These are phyloP conservation scores for Neofusicoccum sp. DNA, from an alignment of 2,329 filamentous ascomycete species.

Conservation along the genomic window DNA sequence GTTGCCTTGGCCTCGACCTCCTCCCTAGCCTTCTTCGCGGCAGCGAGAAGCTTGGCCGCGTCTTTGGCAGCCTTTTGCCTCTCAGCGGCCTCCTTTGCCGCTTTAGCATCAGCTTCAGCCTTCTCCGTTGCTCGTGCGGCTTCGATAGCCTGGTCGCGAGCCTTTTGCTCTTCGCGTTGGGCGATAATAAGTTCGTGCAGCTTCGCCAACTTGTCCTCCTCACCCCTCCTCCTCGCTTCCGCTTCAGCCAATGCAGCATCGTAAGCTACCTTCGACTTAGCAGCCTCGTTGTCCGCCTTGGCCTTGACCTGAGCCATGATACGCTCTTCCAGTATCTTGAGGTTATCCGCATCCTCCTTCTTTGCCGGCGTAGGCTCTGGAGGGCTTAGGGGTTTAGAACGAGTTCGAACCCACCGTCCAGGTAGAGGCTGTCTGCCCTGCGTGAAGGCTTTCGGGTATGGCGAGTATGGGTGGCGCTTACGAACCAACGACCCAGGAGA, in stretches of 20 bases:
- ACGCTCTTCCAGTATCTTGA: conserved; percentile 39
- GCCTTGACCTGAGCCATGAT: conserved; percentile 40
- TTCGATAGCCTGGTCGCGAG: conserved; percentile 38
- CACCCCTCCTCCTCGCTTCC: conserved; percentile 39
- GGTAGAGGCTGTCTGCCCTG: too few species aligned
- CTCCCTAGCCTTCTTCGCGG: conserved; percentile 35
- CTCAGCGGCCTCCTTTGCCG: conserved; percentile 55
- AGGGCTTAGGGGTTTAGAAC: conserved; percentile 30
- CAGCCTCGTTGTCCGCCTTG: conserved; percentile 37
- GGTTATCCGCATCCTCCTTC: conserved; percentile 36
- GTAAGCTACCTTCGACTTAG: conserved; percentile 36
- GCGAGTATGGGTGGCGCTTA: too few species aligned
- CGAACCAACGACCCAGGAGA: too few species aligned
- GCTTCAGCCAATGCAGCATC: conserved; percentile 33
- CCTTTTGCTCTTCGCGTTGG: conserved; percentile 45
- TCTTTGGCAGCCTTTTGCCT: conserved; percentile 47
- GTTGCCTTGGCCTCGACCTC: conserved; percentile 34
- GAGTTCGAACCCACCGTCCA: conserved; percentile 20
- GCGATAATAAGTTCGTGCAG: conserved; percentile 45
- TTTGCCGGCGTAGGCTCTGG: conserved; percentile 27
- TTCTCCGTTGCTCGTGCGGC: conserved; percentile 26
- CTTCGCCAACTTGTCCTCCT: conserved; percentile 33
- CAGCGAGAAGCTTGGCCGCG: conserved; percentile 32
- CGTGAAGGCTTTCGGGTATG: too few species aligned
- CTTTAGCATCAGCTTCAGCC: conserved; percentile 48